Conservation (phyloP, 352 stramenopile species). For the Aphanomyces euteiches region DNA sequence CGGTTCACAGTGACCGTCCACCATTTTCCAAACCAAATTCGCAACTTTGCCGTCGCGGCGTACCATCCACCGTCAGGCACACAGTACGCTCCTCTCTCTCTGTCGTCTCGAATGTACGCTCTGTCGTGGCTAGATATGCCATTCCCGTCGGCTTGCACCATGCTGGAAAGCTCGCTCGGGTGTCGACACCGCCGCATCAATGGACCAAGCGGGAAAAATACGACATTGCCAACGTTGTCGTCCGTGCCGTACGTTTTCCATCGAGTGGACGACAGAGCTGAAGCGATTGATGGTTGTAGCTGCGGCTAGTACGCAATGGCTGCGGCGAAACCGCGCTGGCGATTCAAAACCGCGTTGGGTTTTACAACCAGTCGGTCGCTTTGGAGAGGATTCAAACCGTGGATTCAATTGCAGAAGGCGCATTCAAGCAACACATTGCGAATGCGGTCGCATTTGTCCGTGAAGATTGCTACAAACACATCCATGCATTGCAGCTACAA, state of each 20-base stretch:
- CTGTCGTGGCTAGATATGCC: slow-evolving; percentile 2
- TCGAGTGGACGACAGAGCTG: background rate
- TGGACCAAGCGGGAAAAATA: slow-evolving; percentile 14
- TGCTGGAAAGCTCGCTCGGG: background rate
- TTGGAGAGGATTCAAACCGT: slow-evolving; percentile 15
- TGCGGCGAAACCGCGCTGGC: slow-evolving; percentile 18
- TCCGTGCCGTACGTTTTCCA: background rate
- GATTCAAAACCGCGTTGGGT: slow-evolving; percentile 11
- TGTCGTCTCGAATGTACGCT: background rate
- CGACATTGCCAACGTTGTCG: slow-evolving; percentile 12
- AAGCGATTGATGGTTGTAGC: background rate
- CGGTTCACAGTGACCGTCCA: slow-evolving; percentile 56
- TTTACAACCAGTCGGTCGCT: background rate
- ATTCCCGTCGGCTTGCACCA: slow-evolving; percentile 21
- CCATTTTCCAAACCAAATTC: slow-evolving; percentile 52
- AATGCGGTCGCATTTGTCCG: slow-evolving; percentile 8
- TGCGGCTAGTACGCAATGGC: slow-evolving; percentile 16
- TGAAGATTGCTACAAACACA: slow-evolving; percentile 5
- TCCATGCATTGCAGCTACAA: background rate
- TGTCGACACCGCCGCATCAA: background rate
- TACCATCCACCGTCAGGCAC: slow-evolving; percentile 46
- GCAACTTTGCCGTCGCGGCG: slow-evolving; percentile 49
- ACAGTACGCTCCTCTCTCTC: slow-evolving; percentile 7
- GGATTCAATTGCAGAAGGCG: slow-evolving; percentile 3
- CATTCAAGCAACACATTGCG: background rate